These are phyloP conservation scores for Rhipidocladum racemiflorum DNA, from an alignment of 176 grass and related monocot genomes.

Conservation along the genomic window DNA sequence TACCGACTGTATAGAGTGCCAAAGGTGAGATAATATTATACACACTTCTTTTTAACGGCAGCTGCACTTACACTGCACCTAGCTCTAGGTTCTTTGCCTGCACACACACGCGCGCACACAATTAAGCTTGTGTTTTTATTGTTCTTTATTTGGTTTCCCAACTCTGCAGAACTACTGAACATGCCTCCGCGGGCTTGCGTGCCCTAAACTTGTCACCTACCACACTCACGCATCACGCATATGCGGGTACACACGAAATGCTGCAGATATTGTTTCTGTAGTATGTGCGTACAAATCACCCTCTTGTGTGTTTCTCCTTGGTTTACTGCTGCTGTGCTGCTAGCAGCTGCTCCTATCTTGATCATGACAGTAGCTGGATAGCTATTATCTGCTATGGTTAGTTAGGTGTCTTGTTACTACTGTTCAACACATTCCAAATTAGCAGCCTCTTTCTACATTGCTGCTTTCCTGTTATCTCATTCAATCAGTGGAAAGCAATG, in stretches of 20 bases:
- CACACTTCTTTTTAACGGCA: not conserved
- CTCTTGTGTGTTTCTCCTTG: conserved; percentile 38
- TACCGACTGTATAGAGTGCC: not conserved
- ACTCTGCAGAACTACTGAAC: not conserved
- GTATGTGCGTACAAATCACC: conserved; percentile 16
- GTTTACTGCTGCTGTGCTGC: conserved; percentile 1
- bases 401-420: conserved; percentile 17
- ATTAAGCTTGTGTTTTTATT: not conserved
- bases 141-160: not conserved
- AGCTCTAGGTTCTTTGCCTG: conserved; percentile 24
- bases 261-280: not conserved
- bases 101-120: too few relatives aligned
- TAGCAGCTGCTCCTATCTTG: not conserved
- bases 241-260: not conserved
- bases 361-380: conserved; percentile 17
- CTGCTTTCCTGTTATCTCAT: conserved; percentile 37
- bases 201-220: conserved; percentile 27
- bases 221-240: not conserved
- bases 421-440: conserved; percentile 23
- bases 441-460: conserved; percentile 22
- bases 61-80: conserved; percentile 8
- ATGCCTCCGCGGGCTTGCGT: not conserved
- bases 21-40: not conserved
- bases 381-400: not conserved
- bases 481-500: conserved; percentile 10